Conservation (phyloP, 495 filamentous ascomycete genomes). For the Daldinia grandis region DNA sequence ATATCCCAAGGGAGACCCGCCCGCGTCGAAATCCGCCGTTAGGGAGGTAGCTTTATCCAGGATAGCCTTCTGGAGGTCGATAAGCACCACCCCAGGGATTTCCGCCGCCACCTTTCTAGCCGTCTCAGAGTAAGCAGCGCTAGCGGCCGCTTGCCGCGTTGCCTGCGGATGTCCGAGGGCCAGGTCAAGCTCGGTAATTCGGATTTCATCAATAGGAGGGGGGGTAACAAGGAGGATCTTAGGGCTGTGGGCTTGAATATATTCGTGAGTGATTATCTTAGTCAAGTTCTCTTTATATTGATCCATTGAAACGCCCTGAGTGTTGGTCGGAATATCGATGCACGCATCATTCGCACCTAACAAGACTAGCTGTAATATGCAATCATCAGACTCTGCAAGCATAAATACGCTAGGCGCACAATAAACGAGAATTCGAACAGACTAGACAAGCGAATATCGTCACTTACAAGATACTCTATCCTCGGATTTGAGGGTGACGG, state of each 20-base stretch:
- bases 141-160: conserved; percentile 67
- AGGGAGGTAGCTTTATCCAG: conserved; percentile 64
- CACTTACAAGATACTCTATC: conserved; percentile 70
- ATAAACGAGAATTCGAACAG: background rate
- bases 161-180: conserved; percentile 57
- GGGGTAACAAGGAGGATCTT: conserved; percentile 80
- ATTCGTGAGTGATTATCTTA: conserved; percentile 72
- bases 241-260: conserved; percentile 71
- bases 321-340: conserved; percentile 61
- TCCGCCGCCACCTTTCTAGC: conserved; percentile 70
- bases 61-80: conserved; percentile 78
- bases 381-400: conserved; percentile 23
- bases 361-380: conserved; percentile 69
- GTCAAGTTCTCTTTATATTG: conserved; percentile 76
- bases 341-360: conserved; percentile 89
- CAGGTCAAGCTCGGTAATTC: conserved; percentile 62
- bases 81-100: conserved; percentile 66
- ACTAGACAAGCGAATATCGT: background rate
- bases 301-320: conserved; percentile 78
- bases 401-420: background rate
- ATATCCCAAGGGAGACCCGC: conserved; percentile 52
- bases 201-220: conserved; percentile 82
- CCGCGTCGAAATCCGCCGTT: conserved; percentile 52
- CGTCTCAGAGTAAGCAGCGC: conserved; percentile 76
- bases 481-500: conserved; percentile 60